Conservation (phyloP, 495 filamentous ascomycete species). For the Letharia lupina region DNA sequence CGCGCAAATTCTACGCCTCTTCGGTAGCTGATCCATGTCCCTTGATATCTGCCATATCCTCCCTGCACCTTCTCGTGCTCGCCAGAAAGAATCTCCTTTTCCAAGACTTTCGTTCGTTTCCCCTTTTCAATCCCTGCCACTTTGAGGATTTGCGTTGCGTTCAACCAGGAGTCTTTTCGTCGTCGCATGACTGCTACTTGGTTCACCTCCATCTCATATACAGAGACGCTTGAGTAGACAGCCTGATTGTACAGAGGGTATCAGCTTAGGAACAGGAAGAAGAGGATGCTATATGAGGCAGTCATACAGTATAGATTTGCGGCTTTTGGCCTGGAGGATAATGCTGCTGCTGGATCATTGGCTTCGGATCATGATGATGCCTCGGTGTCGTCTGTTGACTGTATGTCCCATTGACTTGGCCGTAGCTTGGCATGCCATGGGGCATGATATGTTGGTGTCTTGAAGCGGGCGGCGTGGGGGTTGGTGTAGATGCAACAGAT, state of each 20-base stretch:
- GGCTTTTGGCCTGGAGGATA: slow-evolving; percentile 51
- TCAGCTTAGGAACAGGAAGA: slow-evolving; percentile 7
- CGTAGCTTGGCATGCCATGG: slow-evolving; percentile 38
- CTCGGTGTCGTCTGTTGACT: slow-evolving; percentile 34
- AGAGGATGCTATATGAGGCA: slow-evolving; percentile 24
- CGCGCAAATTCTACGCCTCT: slow-evolving; percentile 85
- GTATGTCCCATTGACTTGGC: slow-evolving; percentile 30
- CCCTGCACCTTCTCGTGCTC: slow-evolving; percentile 98
- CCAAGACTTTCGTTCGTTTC: slow-evolving; percentile 90
- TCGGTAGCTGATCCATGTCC: slow-evolving; percentile 92
- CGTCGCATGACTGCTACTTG: slow-evolving; percentile 87
- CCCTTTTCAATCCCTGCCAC: slow-evolving; percentile 95
- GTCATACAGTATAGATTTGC: slow-evolving; percentile 67
- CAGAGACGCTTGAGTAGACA: slow-evolving; percentile 85
- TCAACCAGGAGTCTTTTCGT: slow-evolving; percentile 84
- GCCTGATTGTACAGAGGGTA: slow-evolving; percentile 45
- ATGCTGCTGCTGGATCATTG: slow-evolving; percentile 39
- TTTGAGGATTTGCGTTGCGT: slow-evolving; percentile 92
- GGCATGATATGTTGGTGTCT: slow-evolving; percentile 39
- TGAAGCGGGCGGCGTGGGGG: slow-evolving; percentile 44
- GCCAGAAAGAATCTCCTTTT: slow-evolving; percentile 92
- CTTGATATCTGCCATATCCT: slow-evolving; percentile 97
- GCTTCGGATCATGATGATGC: slow-evolving; percentile 43
- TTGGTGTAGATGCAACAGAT: slow-evolving; percentile 46
- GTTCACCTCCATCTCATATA: slow-evolving; percentile 98